Conservation (phyloP, 2,329 filamentous ascomycete species). For the Fusarium globosum region DNA sequence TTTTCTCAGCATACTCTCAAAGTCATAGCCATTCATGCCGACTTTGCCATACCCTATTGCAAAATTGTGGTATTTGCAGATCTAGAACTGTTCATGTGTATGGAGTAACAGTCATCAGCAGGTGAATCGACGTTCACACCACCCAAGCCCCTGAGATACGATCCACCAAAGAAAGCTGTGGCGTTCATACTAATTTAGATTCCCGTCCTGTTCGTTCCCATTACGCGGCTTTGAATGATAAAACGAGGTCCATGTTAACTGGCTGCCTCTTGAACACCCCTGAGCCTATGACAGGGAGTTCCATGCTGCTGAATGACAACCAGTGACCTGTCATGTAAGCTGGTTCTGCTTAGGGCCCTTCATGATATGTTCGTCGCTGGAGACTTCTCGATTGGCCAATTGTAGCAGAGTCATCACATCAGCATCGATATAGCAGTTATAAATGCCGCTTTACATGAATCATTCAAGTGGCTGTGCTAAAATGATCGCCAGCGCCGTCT, state of each 20-base stretch:
- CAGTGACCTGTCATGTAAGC: neutral
- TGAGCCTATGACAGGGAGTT: neutral
- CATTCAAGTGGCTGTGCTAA: neutral
- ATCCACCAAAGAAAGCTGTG: conserved; percentile 5
- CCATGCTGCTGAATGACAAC: neutral
- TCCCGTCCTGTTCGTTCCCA: conserved; percentile 2
- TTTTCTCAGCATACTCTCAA: neutral
- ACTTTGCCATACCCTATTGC: neutral
- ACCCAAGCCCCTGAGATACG: neutral
- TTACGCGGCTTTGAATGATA: conserved; percentile 19
- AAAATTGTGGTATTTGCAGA: neutral
- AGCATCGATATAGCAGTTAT: neutral
- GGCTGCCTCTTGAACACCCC: conserved; percentile 30
- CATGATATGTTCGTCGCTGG: neutral
- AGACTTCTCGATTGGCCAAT: neutral
- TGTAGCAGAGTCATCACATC: neutral
- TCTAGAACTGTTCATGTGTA: neutral
- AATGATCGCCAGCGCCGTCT: neutral
- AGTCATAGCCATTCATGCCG: too few species aligned
- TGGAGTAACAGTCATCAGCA: neutral
- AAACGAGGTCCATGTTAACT: neutral
- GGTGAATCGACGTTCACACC: neutral
- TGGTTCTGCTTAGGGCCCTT: neutral
- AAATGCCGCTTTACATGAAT: conserved; percentile 4
- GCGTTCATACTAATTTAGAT: conserved; percentile 7